phyloP scores from a whole-genome alignment of 2,329 filamentous ascomycete species.

The Acrocalymma vagum region DNA sequence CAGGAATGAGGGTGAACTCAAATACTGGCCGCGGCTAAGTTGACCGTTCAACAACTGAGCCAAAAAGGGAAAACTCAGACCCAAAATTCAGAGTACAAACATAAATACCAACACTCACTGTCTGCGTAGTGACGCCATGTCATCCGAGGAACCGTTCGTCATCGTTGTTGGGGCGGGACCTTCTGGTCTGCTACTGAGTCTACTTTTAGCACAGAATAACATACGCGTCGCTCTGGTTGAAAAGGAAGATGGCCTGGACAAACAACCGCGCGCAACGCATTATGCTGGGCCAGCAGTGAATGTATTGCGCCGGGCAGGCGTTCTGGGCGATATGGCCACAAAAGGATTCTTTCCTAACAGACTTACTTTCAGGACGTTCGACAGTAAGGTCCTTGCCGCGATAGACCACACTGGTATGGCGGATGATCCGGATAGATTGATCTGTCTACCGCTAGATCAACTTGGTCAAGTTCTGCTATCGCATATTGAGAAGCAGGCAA shows the following conservation, averaged over 20 bases:
- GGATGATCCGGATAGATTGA: slow-evolving; percentile 5
- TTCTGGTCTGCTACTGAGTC: slow-evolving; percentile 39
- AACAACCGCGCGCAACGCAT: slow-evolving; percentile 66
- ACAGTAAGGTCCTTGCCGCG: slow-evolving; percentile 6
- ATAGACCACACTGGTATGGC: slow-evolving; percentile 6
- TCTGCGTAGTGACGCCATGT: too few relatives aligned
- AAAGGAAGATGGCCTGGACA: slow-evolving; percentile 59
- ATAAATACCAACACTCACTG: too few relatives aligned
- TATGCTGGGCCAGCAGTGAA: slow-evolving; percentile 64
- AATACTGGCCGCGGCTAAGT: too few relatives aligned
- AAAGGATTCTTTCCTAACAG: slow-evolving; percentile 48
- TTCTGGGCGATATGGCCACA: slow-evolving; percentile 55
- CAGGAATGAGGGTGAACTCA: too few relatives aligned
- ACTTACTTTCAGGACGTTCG: slow-evolving; percentile 52
- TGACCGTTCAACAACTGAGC: too few relatives aligned
- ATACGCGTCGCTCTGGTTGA: slow-evolving; percentile 63
- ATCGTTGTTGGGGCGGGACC: slow-evolving; percentile 40
- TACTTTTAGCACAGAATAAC: slow-evolving; percentile 59
- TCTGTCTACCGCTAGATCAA: slow-evolving; percentile 10
- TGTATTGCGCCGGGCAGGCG: slow-evolving; percentile 63
- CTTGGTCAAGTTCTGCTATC: slow-evolving; percentile 7
- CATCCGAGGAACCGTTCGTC: too few relatives aligned
- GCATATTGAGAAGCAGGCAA: background rate
- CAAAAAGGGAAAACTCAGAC: too few relatives aligned
- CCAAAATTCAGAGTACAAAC: too few relatives aligned